Percentiles rank a stretch among this genome's conserved stretches.
These are phyloP conservation scores for Austropuccinia psidii DNA, from an alignment of 1,284 basidiomycete species.

Conservation along the genomic window DNA sequence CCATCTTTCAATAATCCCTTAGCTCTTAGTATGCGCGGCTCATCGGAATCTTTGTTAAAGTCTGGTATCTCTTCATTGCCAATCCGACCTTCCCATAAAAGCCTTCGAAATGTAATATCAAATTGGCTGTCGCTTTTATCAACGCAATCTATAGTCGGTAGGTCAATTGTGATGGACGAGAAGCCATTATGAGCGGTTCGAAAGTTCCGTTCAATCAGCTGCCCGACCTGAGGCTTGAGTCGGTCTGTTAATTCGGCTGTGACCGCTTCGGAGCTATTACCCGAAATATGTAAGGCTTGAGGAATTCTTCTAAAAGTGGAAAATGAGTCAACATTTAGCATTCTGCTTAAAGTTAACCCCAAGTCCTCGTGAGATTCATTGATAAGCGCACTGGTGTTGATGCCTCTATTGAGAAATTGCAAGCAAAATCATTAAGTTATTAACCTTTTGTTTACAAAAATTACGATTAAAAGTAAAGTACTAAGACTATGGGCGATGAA, in stretches of 20 bases:
- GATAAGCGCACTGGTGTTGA: constrained; percentile 9
- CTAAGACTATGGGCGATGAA: background rate
- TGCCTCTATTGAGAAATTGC: background rate
- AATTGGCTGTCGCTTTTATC: constrained; percentile 9
- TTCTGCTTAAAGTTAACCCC: background rate
- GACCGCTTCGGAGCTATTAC: background rate
- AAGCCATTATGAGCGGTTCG: constrained; percentile 7
- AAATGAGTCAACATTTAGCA: constrained; percentile 29
- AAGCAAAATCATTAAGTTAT: background rate
- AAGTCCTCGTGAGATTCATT: constrained; percentile 24
- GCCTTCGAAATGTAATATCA: constrained; percentile 20
- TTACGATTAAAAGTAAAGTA: background rate
- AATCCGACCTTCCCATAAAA: constrained; percentile 29
- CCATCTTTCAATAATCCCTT: constrained; percentile 34
- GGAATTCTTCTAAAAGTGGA: constrained; percentile 6
- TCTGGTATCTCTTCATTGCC: too few relatives aligned
- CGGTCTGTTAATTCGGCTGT: background rate
- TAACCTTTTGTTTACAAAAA: background rate
- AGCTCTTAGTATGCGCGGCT: constrained; percentile 15
- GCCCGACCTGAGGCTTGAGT: background rate
- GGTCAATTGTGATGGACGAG: constrained; percentile 27
- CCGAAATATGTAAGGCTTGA: background rate
- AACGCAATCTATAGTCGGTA: constrained; percentile 10
- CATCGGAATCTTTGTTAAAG: too few relatives aligned
- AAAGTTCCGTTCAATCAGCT: background rate